A percentile compares a stretch with the other conserved stretches of the same genome.
Evolutionary conservation across 805 yeast species (phyloP).

Genomic region (Metschnikowia koreensis): DNA sequence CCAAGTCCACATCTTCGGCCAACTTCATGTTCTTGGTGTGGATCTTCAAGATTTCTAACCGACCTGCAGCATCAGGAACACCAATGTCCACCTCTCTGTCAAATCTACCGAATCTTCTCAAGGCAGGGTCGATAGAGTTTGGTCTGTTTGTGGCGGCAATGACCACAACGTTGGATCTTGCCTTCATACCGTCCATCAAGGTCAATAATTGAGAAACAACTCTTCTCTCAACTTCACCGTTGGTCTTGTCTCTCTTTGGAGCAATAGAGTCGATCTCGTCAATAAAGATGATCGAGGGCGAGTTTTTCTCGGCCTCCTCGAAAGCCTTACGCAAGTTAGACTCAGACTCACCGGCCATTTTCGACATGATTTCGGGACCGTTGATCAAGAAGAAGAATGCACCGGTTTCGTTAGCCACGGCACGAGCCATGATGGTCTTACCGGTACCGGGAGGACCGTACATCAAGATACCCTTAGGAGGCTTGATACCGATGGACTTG

Average conservation of each 20-base stretch:
- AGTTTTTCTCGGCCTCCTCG: conserved; percentile 98
- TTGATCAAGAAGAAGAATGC: conserved; percentile 97
- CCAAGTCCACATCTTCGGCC: conserved; percentile 92
- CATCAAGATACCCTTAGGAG: conserved; percentile 97
- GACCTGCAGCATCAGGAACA: conserved; percentile 97
- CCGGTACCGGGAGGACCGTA: conserved; percentile 99
- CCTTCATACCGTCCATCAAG: conserved; percentile 99
- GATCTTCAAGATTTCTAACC: conserved; percentile 93
- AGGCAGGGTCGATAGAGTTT: conserved; percentile 81
- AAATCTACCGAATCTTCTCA: conserved; percentile 82
- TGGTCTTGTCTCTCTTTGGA: conserved; percentile 99
- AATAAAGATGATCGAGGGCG: conserved; percentile 95
- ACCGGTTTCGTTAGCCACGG: conserved; percentile 99
- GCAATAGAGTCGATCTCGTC: conserved; percentile 99
- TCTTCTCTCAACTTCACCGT: conserved; percentile 99
- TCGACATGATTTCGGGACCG: conserved; percentile 99
- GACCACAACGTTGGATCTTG: conserved; percentile 96
- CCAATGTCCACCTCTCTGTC: conserved; percentile 87
- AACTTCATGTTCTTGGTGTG: conserved; percentile 99
- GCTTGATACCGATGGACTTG: conserved; percentile 97
- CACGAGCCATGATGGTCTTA: conserved; percentile 98
- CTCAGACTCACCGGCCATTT: conserved; percentile 99
- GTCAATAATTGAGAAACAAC: conserved; percentile 97
- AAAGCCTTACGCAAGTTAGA: conserved; percentile 96
- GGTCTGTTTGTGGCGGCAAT: conserved; percentile 96